phyloP scores from a whole-genome alignment of 139 green algal genomes.

The Micromonas pusilla region DNA sequence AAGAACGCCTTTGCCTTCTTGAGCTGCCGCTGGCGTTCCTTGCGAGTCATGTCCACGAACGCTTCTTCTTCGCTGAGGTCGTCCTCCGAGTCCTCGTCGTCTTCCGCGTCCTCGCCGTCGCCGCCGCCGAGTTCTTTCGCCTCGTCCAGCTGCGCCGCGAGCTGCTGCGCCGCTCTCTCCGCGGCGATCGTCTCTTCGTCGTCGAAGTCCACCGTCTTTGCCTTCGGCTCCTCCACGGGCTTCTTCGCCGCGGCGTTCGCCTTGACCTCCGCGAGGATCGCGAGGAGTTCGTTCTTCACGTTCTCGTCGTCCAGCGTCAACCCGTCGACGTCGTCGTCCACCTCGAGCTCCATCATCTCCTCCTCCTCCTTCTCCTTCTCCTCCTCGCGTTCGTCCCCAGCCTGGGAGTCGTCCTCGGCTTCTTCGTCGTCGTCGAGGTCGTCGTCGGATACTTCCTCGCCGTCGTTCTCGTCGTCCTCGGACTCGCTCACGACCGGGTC shows the following conservation, averaged over 20 bases:
- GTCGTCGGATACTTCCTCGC: not conserved
- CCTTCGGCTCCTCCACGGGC: not conserved
- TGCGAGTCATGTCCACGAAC: not conserved
- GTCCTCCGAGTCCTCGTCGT: not conserved
- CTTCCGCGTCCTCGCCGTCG: not conserved
- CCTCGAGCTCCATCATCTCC: not conserved
- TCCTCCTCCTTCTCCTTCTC: not conserved
- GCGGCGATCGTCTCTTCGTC: not conserved
- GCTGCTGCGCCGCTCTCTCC: not conserved
- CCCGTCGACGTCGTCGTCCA: not conserved
- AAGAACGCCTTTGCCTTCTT: not conserved
- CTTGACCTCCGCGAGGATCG: not conserved
- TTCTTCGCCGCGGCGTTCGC: not conserved
- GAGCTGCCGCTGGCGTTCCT: not conserved
- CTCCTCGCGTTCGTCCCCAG: not conserved
- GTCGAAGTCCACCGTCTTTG: not conserved
- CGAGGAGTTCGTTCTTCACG: too few species aligned
- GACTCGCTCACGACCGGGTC: not conserved
- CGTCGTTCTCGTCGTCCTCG: not conserved
- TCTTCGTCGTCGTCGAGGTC: slow-evolving; percentile 1
- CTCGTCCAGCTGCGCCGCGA: not conserved
- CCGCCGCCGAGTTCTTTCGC: not conserved
- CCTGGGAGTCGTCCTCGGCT: slow-evolving; percentile 7
- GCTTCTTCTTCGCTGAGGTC: not conserved
- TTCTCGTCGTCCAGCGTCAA: not conserved